A percentile compares a stretch with the other conserved stretches of the same genome.
These are phyloP conservation scores for Pythium monospermum DNA, from an alignment of 352 stramenopile species.

Conservation along the genomic window DNA sequence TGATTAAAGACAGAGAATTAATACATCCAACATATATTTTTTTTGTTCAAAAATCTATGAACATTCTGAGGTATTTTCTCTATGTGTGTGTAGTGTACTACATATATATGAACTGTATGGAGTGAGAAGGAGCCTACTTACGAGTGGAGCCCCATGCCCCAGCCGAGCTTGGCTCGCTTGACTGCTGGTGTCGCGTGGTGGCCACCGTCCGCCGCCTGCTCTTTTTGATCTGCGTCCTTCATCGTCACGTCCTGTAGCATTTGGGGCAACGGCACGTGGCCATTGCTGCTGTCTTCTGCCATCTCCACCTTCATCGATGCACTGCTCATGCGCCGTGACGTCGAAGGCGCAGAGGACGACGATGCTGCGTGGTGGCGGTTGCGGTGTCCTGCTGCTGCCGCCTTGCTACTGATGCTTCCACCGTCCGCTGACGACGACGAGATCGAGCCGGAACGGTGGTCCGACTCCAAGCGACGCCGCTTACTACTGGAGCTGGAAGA, in stretches of 20 bases:
- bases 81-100: neutral
- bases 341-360: neutral
- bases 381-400: too few relatives aligned
- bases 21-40: neutral
- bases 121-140: neutral
- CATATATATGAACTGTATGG: neutral
- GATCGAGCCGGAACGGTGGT: conserved; percentile 8
- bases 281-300: neutral
- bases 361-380: too few relatives aligned
- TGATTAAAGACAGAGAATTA: too few relatives aligned
- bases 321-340: conserved; percentile 4
- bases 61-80: neutral
- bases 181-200: too few relatives aligned
- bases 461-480: conserved; percentile 11
- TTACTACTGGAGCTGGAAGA: conserved; percentile 14
- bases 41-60: neutral
- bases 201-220: neutral
- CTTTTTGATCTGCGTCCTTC: conserved; percentile 3
- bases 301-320: neutral
- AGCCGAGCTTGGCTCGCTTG: conserved; percentile 72
- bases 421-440: conserved; percentile 7
- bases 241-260: conserved; percentile 10
- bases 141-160: conserved; percentile 67
- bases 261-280: conserved; percentile 11
- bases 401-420: conserved; percentile 6